These are phyloP conservation scores for Xylogone sp. DNA, from an alignment of 2,329 filamentous ascomycete species.

Conservation along the genomic window DNA sequence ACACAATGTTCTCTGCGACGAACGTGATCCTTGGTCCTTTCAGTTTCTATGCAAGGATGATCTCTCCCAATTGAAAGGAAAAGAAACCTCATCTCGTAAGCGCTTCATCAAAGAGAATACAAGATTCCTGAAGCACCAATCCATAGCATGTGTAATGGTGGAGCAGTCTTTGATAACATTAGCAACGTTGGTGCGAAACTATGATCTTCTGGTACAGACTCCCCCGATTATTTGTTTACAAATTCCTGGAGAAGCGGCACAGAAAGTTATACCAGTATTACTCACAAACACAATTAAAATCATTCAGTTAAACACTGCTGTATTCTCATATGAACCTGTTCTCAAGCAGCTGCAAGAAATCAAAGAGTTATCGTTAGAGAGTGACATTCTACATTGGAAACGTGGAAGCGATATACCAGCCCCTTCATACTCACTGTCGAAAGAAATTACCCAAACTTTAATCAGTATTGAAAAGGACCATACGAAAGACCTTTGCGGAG, in stretches of 20 bases:
- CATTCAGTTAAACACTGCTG: conserved; percentile 57
- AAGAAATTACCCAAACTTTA: conserved; percentile 17
- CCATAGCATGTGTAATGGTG: conserved; percentile 57
- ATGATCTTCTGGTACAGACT: conserved; percentile 36
- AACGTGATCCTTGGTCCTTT: conserved; percentile 32
- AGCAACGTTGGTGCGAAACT: conserved; percentile 50
- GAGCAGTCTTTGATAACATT: conserved; percentile 54
- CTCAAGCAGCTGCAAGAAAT: conserved; percentile 55
- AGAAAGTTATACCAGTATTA: conserved; percentile 45
- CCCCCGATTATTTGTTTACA: conserved; percentile 48
- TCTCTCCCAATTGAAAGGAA: conserved; percentile 37
- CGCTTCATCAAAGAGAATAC: conserved; percentile 43
- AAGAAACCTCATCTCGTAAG: conserved; percentile 32
- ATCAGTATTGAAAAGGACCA: conserved; percentile 12
- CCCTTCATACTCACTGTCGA: conserved; percentile 14
- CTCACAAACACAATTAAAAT: conserved; percentile 39
- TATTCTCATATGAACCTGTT: conserved; percentile 68
- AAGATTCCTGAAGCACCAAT: conserved; percentile 53
- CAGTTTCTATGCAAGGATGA: conserved; percentile 38
- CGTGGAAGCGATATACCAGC: conserved; percentile 7
- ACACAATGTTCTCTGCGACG: conserved; percentile 25
- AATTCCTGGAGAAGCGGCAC: conserved; percentile 41
- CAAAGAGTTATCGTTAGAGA: conserved; percentile 49
- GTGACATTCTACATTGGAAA: conserved; percentile 43
- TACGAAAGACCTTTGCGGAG: conserved; percentile 25